phyloP scores from a whole-genome alignment of 352 stramenopile genomes.

The Blastocystis sp. region DNA sequence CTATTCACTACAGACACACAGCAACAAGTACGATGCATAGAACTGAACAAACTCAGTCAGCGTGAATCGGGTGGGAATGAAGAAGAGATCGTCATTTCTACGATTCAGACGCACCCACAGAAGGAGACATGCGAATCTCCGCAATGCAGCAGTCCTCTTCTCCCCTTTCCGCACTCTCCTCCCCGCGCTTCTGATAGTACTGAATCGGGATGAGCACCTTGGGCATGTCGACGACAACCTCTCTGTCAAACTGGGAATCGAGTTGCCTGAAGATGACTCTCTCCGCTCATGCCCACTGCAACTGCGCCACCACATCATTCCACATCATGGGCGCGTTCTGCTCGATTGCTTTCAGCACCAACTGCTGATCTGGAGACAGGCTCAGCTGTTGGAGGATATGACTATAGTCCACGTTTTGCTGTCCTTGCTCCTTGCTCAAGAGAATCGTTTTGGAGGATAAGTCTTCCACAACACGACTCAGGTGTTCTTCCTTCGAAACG shows the following conservation, averaged over 20 bases:
- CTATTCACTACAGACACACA: not conserved
- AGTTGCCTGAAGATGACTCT: not conserved
- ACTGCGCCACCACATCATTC: not conserved
- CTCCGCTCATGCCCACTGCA: not conserved
- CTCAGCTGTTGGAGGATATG: not conserved
- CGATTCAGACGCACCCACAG: not conserved
- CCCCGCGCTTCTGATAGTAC: constrained; percentile 15
- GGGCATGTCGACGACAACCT: not conserved
- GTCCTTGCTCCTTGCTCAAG: not conserved
- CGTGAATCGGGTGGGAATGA: not conserved
- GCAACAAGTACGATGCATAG: not conserved
- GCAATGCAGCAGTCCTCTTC: not conserved
- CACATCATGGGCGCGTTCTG: not conserved
- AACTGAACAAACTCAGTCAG: not conserved
- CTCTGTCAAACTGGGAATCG: not conserved
- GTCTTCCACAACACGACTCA: not conserved
- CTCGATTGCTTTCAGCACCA: not conserved
- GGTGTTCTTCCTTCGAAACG: not conserved
- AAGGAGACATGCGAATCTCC: not conserved
- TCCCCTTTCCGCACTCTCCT: not conserved
- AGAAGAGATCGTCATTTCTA: constrained; percentile 20
- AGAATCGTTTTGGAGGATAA: not conserved
- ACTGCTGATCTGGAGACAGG: not conserved
- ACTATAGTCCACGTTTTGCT: not conserved
- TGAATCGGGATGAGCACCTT: constrained; percentile 26